Base-by-base conservation (phyloP, 495 filamentous ascomycete species). In the Trichoderma asperelloides region DNA sequence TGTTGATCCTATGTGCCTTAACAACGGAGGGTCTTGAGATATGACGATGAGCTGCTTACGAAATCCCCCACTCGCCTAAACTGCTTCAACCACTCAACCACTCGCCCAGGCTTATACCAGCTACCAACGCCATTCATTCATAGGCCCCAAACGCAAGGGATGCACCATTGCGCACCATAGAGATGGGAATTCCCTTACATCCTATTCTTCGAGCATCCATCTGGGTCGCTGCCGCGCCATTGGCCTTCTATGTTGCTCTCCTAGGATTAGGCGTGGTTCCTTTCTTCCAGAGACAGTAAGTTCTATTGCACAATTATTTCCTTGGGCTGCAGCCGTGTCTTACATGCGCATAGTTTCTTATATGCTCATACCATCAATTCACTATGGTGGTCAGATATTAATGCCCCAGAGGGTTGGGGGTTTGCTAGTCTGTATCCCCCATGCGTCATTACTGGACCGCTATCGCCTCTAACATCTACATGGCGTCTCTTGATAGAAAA, bases 341-440 rank as follows among this genome's bases (percentile, higher is more conserved):
- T 55, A 57, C 65, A n/a, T 25, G 9, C 12, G 40, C 12, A 51
- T 71, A 94, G 91, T 69, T 87, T 86, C 25, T 74, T 97, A 18
- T 97, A 96, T 76, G 87, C 86, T 16, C 87, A 96, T 73, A 87
- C 87, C 51, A 65, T 94, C 67, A 85, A 92, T 69, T 87, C 88
- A 0, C 74, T 83, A 15, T 83, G 84, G 70, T 92, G 87, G 85
- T 78, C 88, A 64, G 82, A 95, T 73, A 65, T 90, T 43, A 87
- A 92, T 68, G 77, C 85, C 37, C 88, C 91, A 0, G 89, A 95
- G 70, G 78, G 85, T 45, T 96, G 92, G 80, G 92, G 92, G 0
- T 96, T 95, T 73, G 80, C 90, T 57, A 91, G 91, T 93, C 75
- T 69, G 87, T 77, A 30, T 18, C 18, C 55, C 39, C 21, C 15